Evolutionary conservation across 2,329 filamentous ascomycete species (phyloP).

Genomic region (Ustilaginoidea virens): DNA sequence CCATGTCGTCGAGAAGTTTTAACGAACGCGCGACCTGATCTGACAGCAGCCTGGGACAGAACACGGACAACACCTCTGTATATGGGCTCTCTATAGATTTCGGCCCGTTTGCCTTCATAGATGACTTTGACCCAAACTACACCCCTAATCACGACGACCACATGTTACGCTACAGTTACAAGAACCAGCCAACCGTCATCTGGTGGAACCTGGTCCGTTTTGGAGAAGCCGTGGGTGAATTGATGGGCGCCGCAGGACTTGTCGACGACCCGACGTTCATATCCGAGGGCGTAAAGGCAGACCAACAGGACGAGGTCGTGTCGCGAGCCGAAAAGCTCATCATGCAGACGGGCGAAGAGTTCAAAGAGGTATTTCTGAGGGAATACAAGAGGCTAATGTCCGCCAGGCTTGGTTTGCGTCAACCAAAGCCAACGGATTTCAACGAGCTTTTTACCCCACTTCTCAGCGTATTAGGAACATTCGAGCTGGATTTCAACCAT

Average conservation of each 20-base stretch:
- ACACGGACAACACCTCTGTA: constrained; percentile 94
- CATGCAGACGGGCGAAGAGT: constrained; percentile 68
- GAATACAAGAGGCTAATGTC: constrained; percentile 85
- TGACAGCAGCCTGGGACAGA: constrained; percentile 29
- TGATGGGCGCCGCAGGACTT: constrained; percentile 60
- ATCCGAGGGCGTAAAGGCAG: constrained; percentile 48
- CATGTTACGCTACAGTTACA: constrained; percentile 76
- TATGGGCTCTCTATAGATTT: constrained; percentile 84
- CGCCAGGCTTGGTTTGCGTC: constrained; percentile 59
- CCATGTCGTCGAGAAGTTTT: background rate
- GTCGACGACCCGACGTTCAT: constrained; percentile 62
- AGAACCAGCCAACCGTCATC: constrained; percentile 87
- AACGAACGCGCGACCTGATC: background rate
- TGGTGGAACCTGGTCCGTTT: constrained; percentile 97
- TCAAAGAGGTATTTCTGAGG: constrained; percentile 69
- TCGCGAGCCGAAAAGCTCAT: constrained; percentile 75
- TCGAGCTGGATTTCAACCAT: constrained; percentile 86
- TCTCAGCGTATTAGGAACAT: constrained; percentile 64
- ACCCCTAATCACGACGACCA: constrained; percentile 95
- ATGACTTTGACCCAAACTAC: constrained; percentile 87
- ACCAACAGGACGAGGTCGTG: constrained; percentile 54
- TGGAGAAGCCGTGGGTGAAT: constrained; percentile 75
- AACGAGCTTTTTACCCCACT: constrained; percentile 66
- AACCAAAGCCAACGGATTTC: constrained; percentile 58
- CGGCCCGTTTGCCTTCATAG: constrained; percentile 93